A percentile compares a stretch with the other conserved stretches of the same genome.
Conservation (phyloP, 192 early-diverging fungal species). For the Phlyctochytrium planicorne region DNA sequence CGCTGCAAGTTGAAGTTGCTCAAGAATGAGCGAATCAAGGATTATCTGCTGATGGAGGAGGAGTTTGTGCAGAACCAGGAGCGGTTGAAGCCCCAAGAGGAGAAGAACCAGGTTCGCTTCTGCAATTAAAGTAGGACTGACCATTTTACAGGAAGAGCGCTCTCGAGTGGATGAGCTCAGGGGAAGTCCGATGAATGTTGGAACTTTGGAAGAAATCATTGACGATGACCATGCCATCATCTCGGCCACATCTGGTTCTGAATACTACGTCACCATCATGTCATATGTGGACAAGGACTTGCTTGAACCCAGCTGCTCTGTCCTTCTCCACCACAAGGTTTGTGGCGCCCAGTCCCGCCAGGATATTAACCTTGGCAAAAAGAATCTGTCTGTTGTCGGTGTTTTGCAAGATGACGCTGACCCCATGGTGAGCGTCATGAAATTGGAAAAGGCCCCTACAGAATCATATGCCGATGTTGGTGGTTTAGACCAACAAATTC, state of each 20-base stretch:
- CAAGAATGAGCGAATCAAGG: constrained; percentile 97
- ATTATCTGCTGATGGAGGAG: constrained; percentile 97
- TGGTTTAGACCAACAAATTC: constrained; percentile 94
- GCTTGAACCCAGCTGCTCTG: constrained; percentile 94
- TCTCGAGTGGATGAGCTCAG: constrained; percentile 92
- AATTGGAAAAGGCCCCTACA: constrained; percentile 94
- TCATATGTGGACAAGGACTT: constrained; percentile 99
- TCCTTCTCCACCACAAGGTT: constrained; percentile 80
- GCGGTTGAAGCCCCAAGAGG: constrained; percentile 93
- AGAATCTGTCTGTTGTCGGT: constrained; percentile 69
- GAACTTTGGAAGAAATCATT: constrained; percentile 97
- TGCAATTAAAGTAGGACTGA: constrained; percentile 3
- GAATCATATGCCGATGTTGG: constrained; percentile 98
- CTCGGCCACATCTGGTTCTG: constrained; percentile 84
- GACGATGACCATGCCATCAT: constrained; percentile 99
- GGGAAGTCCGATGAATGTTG: constrained; percentile 95
- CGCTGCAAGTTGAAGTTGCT: constrained; percentile 96
- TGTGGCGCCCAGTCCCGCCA: background rate
- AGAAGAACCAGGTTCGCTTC: constrained; percentile 63
- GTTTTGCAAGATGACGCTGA: constrained; percentile 94
- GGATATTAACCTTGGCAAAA: background rate
- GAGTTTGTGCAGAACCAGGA: constrained; percentile 99
- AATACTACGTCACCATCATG: constrained; percentile 97
- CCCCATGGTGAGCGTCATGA: constrained; percentile 99
- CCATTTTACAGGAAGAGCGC: constrained; percentile 78